Percentiles rank a stretch among this genome's conserved stretches.
Evolutionary conservation across 2,329 filamentous ascomycete species (phyloP).

Genomic region (Keithomyces neogunnii): DNA sequence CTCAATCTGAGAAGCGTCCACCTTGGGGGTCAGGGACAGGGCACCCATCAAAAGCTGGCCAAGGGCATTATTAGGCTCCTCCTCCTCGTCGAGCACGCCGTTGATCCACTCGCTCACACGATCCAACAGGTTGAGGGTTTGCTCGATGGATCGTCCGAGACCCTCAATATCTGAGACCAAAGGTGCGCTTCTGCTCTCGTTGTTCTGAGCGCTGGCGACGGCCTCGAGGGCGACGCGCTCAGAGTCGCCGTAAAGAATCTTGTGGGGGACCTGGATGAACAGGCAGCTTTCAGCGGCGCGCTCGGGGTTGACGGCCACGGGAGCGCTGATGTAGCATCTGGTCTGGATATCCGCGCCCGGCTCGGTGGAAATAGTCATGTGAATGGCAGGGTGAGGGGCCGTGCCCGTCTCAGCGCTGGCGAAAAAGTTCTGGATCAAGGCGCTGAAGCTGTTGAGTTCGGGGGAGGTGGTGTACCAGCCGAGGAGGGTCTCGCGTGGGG

Average conservation of each 20-base stretch:
- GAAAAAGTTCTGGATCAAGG: slow-evolving; percentile 98
- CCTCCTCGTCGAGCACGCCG: slow-evolving; percentile 88
- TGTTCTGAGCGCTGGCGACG: slow-evolving; percentile 72
- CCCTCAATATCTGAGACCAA: slow-evolving; percentile 85
- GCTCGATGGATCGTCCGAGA: slow-evolving; percentile 76
- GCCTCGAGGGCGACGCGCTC: slow-evolving; percentile 64
- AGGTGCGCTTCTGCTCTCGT: slow-evolving; percentile 62
- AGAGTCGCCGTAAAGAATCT: slow-evolving; percentile 77
- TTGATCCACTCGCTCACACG: slow-evolving; percentile 87
- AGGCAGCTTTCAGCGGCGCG: slow-evolving; percentile 92
- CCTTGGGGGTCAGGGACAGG: slow-evolving; percentile 88
- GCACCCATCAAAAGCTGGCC: slow-evolving; percentile 95
- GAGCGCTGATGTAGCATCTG: slow-evolving; percentile 88
- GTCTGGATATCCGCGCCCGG: slow-evolving; percentile 84
- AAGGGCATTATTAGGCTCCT: slow-evolving; percentile 78
- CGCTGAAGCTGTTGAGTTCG: slow-evolving; percentile 97
- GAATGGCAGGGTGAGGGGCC: slow-evolving; percentile 93
- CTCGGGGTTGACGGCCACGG: slow-evolving; percentile 90
- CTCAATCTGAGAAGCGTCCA: slow-evolving; percentile 83
- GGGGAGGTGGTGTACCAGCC: slow-evolving; percentile 98
- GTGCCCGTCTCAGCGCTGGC: slow-evolving; percentile 93
- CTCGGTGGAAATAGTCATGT: slow-evolving; percentile 88
- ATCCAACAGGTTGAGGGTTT: slow-evolving; percentile 83
- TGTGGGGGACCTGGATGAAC: slow-evolving; percentile 95
- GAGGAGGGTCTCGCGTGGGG: slow-evolving; percentile 86